These are phyloP conservation scores for Pythium aristosporum DNA, from an alignment of 352 stramenopile genomes.

Conservation along the genomic window DNA sequence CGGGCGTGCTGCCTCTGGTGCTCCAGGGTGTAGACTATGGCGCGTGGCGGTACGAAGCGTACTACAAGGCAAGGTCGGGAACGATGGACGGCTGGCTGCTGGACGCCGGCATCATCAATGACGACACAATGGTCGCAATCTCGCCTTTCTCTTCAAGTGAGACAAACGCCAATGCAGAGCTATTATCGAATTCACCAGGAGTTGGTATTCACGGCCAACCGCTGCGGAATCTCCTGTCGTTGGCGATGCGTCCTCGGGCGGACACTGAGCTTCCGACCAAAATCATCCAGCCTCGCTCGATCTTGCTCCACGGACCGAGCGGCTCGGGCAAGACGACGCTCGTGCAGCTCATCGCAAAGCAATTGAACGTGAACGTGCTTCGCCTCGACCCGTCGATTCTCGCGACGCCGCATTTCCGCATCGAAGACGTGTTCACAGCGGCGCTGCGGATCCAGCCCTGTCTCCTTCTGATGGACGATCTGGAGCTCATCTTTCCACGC, in stretches of 20 bases:
- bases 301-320: constrained; percentile 65
- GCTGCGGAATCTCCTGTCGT: constrained; percentile 15
- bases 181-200: constrained; percentile 16
- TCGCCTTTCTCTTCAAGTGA: constrained; percentile 37
- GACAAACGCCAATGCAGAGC: background rate
- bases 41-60: constrained; percentile 49
- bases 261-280: background rate
- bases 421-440: constrained; percentile 71
- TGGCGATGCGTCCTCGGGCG: constrained; percentile 3
- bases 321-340: constrained; percentile 76
- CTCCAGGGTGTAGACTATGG: constrained; percentile 64
- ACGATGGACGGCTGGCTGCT: constrained; percentile 4
- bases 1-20: constrained; percentile 36
- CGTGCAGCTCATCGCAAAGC: constrained; percentile 47
- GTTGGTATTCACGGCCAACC: constrained; percentile 38
- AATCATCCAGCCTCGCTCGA: constrained; percentile 35
- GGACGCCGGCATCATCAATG: constrained; percentile 47
- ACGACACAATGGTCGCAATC: constrained; percentile 61
- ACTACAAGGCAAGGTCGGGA: constrained; percentile 26
- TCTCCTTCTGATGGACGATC: constrained; percentile 66
- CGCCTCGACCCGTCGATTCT: constrained; percentile 63
- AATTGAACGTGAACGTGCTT: constrained; percentile 56
- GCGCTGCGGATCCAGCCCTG: constrained; percentile 68
- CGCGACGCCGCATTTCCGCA: constrained; percentile 43
- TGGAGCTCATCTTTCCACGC: constrained; percentile 75